Evolutionary conservation across 768 basidiomycete genomes (phyloP), one percentile per base, ranked within the genome.

Genomic region (Suillus fuscotomentosus): DNA sequence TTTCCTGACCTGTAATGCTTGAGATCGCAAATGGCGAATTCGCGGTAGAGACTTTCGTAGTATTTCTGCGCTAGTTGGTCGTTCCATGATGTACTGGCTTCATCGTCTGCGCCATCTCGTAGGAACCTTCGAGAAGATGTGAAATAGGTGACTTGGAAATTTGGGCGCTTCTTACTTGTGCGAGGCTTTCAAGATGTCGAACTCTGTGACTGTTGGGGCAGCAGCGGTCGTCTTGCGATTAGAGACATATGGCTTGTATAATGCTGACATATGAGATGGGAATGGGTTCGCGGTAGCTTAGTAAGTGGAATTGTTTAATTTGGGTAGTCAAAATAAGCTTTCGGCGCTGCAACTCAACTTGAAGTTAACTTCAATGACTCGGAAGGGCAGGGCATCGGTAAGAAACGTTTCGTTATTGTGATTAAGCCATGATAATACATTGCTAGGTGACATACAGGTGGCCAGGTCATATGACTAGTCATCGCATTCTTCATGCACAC

Each of bases 1-100:
- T 92, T 90, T 17, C 94, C 92, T 0, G 91, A 88, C 79, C 95
- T 97, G 82, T 93, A 97, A 72, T 98, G 97, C 79, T 98, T 98
- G 65, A 98, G 80, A 77, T 98, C 94, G 72, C 93, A 95, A 24
- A 95, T 81, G 0, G 92, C 94, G 70, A 89, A 99, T 76, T 99
- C 96, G 67, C 94, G 90, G 74, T 94, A 97, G 3, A 99, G 85
- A 68, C 79, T 91, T 14, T 83, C 79, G 70, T 99, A 96, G 79
- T 96, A 98, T 70, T 95, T 96, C 66, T 84, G 81, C 0, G 97
- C 96, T 34, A 99, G 81, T 65, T 87, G 82, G 55, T 96, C 93
- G 71, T 96, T 88, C 92, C 95, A 99, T 1, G 86, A 79, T 31
- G 39, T 39, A 3, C 48, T 60, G 22, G 66, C 69, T 5, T 76